A percentile compares a stretch with the other conserved stretches of the same genome.
Evolutionary conservation across 768 basidiomycete genomes (phyloP).

Genomic region (Ramaria rubella): DNA sequence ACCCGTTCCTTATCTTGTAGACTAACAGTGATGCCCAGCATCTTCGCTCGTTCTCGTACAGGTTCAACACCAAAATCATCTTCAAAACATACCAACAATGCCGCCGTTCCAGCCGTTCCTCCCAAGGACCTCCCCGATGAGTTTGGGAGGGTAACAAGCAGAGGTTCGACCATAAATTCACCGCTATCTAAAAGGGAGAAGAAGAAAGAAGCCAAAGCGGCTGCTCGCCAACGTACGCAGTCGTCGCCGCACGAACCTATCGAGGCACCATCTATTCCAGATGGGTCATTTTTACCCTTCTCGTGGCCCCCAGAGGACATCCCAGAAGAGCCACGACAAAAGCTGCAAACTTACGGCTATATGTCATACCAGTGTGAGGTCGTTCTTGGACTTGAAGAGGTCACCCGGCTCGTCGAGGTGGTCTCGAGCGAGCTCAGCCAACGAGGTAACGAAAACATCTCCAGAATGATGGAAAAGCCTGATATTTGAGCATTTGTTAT

Average conservation of each 20-base stretch:
- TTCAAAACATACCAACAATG: constrained; percentile 3
- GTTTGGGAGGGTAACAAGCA: constrained; percentile 55
- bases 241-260: constrained; percentile 3
- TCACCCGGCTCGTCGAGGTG: constrained; percentile 63
- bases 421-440: constrained; percentile 63
- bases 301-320: neutral
- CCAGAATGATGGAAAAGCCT: neutral
- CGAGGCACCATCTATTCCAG: constrained; percentile 2
- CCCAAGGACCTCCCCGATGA: constrained; percentile 41
- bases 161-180: constrained; percentile 31
- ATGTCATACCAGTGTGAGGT: constrained; percentile 68
- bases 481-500: neutral
- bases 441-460: constrained; percentile 36
- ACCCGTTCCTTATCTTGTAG: constrained; percentile 3
- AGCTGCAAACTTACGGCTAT: constrained; percentile 57
- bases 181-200: constrained; percentile 44
- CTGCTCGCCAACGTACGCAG: constrained; percentile 35
- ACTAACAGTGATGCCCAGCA: constrained; percentile 50
- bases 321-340: constrained; percentile 15
- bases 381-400: constrained; percentile 68
- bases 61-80: constrained; percentile 41
- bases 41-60: constrained; percentile 67
- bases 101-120: constrained; percentile 13
- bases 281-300: constrained; percentile 13
- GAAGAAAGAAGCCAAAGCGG: constrained; percentile 39